A percentile compares a stretch with the other conserved stretches of the same genome.
Conservation (phyloP, 2,329 filamentous ascomycete genomes). For the Drechmeria coniospora region DNA sequence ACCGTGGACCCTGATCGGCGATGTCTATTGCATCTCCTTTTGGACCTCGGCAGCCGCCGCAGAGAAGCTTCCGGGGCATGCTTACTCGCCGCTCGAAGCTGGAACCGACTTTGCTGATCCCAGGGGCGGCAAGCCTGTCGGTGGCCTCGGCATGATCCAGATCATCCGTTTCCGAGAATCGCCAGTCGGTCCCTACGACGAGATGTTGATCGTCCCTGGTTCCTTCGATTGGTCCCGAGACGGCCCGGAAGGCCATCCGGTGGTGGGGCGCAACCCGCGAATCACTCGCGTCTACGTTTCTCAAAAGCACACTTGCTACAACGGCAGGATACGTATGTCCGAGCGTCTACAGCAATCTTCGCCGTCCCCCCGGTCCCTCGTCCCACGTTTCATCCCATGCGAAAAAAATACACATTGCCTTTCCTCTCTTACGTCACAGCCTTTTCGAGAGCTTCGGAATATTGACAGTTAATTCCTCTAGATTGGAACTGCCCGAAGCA, state of each 20-base stretch:
- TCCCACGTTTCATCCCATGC: no score
- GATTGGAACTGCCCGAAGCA: constrained; percentile 43
- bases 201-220: constrained; percentile 32
- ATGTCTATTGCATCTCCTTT: constrained; percentile 27
- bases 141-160: constrained; percentile 33
- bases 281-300: constrained; percentile 41
- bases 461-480: constrained; percentile 10
- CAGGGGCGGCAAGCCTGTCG: constrained; percentile 17
- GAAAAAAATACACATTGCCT: no score
- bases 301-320: constrained; percentile 34
- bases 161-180: constrained; percentile 34
- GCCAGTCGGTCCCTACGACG: constrained; percentile 38
- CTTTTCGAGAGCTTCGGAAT: no score
- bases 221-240: constrained; percentile 25
- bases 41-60: constrained; percentile 17
- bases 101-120: constrained; percentile 20
- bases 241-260: constrained; percentile 16
- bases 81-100: constrained; percentile 32
- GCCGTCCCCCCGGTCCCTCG: neutral
- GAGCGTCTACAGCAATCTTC: no score
- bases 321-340: constrained; percentile 33
- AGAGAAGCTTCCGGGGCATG: constrained; percentile 17
- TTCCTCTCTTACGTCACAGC: no score
- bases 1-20: constrained; percentile 30
- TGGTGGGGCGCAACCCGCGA: constrained; percentile 19